Base-by-base conservation (phyloP, 768 basidiomycete genomes). In the Coprinopsis marcescibilis region DNA sequence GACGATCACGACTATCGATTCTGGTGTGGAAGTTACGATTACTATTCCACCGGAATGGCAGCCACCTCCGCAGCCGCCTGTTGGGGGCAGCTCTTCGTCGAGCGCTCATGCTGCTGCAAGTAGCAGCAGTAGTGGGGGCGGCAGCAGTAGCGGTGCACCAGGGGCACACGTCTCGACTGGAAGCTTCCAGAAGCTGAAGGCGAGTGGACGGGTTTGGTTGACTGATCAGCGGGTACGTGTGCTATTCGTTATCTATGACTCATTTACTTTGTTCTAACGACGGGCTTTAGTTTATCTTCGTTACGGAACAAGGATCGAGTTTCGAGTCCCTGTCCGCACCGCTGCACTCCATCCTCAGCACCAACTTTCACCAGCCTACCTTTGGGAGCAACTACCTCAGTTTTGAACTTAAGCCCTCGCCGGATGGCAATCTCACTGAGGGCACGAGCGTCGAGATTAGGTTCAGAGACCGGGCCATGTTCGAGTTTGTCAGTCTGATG, bases 311-410 rank as follows among this genome's bases (percentile, higher is more conserved):
- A 2, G 53, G 60, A 33, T 61, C 64, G 24, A 23, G 60, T 2
- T 71, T 75, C 44, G 70, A 76, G 26, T 71, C 75, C 13, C 62
- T 78, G 25, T 75, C 75, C 55, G 65, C 89, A 26, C 86, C 83
- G 4, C 68, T 87, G 4, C 72, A 69, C 26, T 69, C 82, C 0
- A 77, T 90, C 49, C 64, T 88, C 11, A 76, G 78, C 8, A 83
- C 85, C 15, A 74, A 71, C 53, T 89, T 85, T 58, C 80, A 87
- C 53, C 88, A 89, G 59, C 89, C 89, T 3, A 73, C 78, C 7
- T 81, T 90, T 46, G 76, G 75, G 37, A 62, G 75, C 8, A 90
- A 90, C 61, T 85, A 76, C 53, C 69, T 90, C 39, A 59, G 67
- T 0, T 71, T 90, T 53, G 77, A 82, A 38, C 66, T 90, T 57